Base-by-base conservation (phyloP, 139 green algal species). In the Tetradesmus lagerheimii region DNA sequence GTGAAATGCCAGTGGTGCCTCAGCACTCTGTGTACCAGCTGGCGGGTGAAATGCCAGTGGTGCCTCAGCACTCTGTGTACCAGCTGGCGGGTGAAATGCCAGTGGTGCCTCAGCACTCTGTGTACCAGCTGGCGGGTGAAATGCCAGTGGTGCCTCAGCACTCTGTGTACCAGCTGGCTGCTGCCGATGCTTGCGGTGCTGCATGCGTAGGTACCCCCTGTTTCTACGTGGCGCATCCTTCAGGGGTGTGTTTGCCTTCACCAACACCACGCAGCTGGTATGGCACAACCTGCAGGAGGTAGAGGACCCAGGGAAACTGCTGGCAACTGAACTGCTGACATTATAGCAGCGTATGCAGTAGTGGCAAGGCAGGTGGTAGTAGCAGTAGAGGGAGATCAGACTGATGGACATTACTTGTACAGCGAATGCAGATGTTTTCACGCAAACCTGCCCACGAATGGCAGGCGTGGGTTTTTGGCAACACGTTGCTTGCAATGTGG, bases 191-290 rank as follows among this genome's bases (percentile, higher is more conserved):
- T 9, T 71, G 23, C 45, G 11, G 45, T 71, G 57, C 23, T 31
- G 16, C 31, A 23, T 50, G 27, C 25, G 27, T 6, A 96, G 94
- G 94, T 94, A 94, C 31, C 92, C 92, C 0, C 53, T 93, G 9
- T 92, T 95, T 43, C 86, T 95, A 31, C 67, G n/a, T n/a, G 88
- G 53, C 8, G 18, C n/a, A 0, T 45, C 50, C 0, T 95, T 95
- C 57, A 23, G 50, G 0, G 93, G 93, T 5, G 35, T 87, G 0
- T 94, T 95, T 64, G 88, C 81, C 6, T 95, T 95, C 53, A 12
- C 47, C 4, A 35, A 93, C 67, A 95, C 92, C 0, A 91, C 92
- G 34, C 81, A 83, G 11, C 43, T 95, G 67, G 81, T 91, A 4
- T 87, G 89, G 85, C 90, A 93, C 41, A 39, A 41, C 11, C 34